Base-by-base conservation (phyloP, 1,284 basidiomycete genomes). In the Microbotryum saponariae region DNA sequence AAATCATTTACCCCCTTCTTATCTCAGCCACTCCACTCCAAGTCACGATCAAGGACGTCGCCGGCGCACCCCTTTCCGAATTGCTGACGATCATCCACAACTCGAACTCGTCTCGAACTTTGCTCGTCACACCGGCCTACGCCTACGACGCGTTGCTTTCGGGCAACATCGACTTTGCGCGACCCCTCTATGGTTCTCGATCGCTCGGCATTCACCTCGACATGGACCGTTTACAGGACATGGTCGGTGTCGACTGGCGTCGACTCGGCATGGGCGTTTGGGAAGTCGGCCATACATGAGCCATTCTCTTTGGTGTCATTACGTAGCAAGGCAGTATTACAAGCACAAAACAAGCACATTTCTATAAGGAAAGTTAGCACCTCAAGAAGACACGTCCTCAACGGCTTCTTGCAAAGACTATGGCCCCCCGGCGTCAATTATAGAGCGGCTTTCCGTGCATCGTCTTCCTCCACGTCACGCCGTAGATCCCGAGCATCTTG, bases 201-300 rank as follows among this genome's bases (percentile, higher is more conserved):
- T 47, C 29, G 6, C 58, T 52, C 18, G 62, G 55, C 4, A 49
- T 67, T 6, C 66, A 68, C 14, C 25, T 66, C 27, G 66, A 68
- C 46, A 68, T 62, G 66, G 66, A 68, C 23, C 12, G 60, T 14
- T 20, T 68, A 8, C 58, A 21, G 3, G 51, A 63, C 6, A 37
- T 54, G 45, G 6, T 51, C 27, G 45, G 2, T 10, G 52, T 42
- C 16, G 37, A 42, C 16, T 42, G 37, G 37, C 37, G 37, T 42
- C 37, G 37, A 42, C 37, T 42, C 37, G 37, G 37, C 5, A 42
- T 42, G 37, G 37, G 37, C 37, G 37, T 42, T 42, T 42, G 37
- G 37, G 37, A 42, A 42, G 37, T 42, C 37, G 37, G 37, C 9
- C 37, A 12, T 18, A 18, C 37, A 18, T 42, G 16, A 42, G 37